These are phyloP conservation scores for Sporisorium exsertum DNA, from an alignment of 1,284 basidiomycete species.

Conservation along the genomic window DNA sequence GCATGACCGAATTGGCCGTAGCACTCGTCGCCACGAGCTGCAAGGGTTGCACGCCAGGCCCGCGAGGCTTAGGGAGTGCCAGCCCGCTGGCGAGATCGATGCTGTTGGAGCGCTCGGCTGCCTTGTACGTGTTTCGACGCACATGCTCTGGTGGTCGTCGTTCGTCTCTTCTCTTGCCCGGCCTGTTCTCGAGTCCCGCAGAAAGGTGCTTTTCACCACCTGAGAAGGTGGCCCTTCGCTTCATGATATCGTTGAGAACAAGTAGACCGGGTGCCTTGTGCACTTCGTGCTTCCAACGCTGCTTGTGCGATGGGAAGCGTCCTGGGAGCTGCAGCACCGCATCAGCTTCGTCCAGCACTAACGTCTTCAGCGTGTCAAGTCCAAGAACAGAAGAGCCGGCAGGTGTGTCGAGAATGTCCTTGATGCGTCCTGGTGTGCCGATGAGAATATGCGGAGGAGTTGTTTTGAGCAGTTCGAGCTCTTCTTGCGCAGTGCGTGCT, in stretches of 20 bases:
- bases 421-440: constrained; percentile 61
- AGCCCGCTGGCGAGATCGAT: constrained; percentile 23
- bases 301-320: constrained; percentile 61
- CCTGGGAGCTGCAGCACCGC: constrained; percentile 64
- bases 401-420: constrained; percentile 53
- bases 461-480: constrained; percentile 44
- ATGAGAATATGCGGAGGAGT: constrained; percentile 64
- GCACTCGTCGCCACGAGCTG: constrained; percentile 65
- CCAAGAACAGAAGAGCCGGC: constrained; percentile 56
- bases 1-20: constrained; percentile 66
- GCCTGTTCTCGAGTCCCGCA: constrained; percentile 60
- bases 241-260: constrained; percentile 62
- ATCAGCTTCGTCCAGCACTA: constrained; percentile 67
- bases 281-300: constrained; percentile 60
- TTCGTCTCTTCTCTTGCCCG: constrained; percentile 46
- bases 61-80: constrained; percentile 39
- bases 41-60: constrained; percentile 46
- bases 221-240: constrained; percentile 54
- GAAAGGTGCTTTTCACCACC: constrained; percentile 56
- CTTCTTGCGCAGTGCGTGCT: constrained; percentile 33
- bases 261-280: constrained; percentile 62
- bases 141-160: constrained; percentile 54
- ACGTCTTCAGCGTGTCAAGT: constrained; percentile 55
- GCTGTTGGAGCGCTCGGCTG: constrained; percentile 36
- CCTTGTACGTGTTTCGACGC: constrained; percentile 55